Evolutionary conservation across 495 filamentous ascomycete species (phyloP).

Genomic region (Beverwykella pulmonaria): DNA sequence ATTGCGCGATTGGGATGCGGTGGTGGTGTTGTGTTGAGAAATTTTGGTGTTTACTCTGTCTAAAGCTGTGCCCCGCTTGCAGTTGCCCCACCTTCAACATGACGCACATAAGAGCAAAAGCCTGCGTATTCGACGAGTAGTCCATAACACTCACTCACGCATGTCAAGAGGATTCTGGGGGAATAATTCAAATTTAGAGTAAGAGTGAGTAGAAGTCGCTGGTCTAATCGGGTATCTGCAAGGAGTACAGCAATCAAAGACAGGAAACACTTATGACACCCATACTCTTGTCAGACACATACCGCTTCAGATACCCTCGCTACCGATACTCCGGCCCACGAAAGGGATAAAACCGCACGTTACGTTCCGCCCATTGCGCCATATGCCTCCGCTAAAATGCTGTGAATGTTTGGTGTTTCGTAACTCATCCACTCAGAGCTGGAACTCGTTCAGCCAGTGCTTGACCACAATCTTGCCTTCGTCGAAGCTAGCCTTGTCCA

Average conservation of each 20-base stretch:
- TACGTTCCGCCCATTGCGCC: neutral
- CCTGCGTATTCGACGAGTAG: no score
- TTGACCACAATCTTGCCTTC: constrained; percentile 78
- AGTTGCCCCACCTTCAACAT: neutral
- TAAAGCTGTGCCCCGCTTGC: no score
- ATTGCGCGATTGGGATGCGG: no score
- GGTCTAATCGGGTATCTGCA: neutral
- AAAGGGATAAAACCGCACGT: neutral
- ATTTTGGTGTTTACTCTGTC: no score
- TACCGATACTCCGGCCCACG: neutral
- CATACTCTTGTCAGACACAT: neutral
- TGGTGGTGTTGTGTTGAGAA: no score
- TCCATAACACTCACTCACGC: no score
- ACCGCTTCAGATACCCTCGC: neutral
- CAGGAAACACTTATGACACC: neutral
- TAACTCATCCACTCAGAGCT: constrained; percentile 50
- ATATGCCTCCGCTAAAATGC: neutral
- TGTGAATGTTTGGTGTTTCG: neutral
- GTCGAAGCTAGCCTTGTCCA: constrained; percentile 60
- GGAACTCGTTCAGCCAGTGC: constrained; percentile 83
- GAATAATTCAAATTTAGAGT: no score
- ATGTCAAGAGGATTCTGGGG: no score
- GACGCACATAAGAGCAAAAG: no score
- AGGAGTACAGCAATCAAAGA: neutral
- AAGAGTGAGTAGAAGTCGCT: no score